phyloP scores from a whole-genome alignment of 768 basidiomycete species.

The Pleurotus tuber-regium region DNA sequence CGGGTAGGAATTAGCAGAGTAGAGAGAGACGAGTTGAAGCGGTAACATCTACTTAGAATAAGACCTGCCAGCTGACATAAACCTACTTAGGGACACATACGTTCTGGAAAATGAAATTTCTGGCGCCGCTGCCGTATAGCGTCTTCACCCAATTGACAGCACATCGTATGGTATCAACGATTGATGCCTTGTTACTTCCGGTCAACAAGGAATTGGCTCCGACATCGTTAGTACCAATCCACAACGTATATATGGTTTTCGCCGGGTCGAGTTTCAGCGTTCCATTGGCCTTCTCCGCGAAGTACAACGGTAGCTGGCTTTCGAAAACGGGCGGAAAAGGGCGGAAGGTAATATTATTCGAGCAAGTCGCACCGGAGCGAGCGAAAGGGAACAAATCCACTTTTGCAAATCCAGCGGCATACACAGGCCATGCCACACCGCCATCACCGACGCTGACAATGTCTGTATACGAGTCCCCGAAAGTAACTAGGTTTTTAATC shows the following conservation, averaged over 20 bases:
- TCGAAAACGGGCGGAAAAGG: conserved; percentile 40
- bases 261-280: conserved; percentile 22
- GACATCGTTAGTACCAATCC: conserved; percentile 54
- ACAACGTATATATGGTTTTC: conserved; percentile 46
- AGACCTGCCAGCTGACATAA: background rate
- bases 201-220: conserved; percentile 38
- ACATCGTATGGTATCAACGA: conserved; percentile 41
- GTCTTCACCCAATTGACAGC: conserved; percentile 39
- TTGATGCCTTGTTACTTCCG: conserved; percentile 32
- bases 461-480: conserved; percentile 51
- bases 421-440: conserved; percentile 42
- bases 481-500: conserved; percentile 44
- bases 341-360: conserved; percentile 37
- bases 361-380: conserved; percentile 44
- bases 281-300: conserved; percentile 24
- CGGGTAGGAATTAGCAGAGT: conserved; percentile 30
- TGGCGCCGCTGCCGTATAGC: conserved; percentile 41
- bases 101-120: conserved; percentile 51
- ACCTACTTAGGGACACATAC: conserved; percentile 24
- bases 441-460: conserved; percentile 22
- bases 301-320: conserved; percentile 35
- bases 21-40: conserved; percentile 34
- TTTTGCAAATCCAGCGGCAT: conserved; percentile 37
- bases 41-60: conserved; percentile 33
- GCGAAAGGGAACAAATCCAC: conserved; percentile 43